phyloP scores from a whole-genome alignment of 139 green algal genomes.

The Auxenochlorella pyrenoidosa region DNA sequence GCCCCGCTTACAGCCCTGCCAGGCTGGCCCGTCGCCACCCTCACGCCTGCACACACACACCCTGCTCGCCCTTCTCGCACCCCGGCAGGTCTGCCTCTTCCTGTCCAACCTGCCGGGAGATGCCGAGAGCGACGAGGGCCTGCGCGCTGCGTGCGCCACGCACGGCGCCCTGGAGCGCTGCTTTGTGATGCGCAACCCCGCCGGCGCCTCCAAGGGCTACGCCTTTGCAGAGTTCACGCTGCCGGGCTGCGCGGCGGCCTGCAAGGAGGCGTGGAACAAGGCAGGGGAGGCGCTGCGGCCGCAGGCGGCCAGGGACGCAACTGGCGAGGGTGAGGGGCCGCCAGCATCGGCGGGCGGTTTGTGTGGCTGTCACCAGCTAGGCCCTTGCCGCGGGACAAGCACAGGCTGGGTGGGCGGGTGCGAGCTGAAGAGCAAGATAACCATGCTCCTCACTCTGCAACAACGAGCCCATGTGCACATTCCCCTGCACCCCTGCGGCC shows the following conservation, averaged over 20 bases:
- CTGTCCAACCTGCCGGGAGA: constrained; percentile 63
- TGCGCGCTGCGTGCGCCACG: constrained; percentile 45
- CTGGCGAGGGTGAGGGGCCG: not conserved
- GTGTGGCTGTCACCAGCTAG: too few relatives aligned
- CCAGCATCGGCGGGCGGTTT: too few relatives aligned
- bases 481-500: not conserved
- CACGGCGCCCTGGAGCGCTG: constrained; percentile 61
- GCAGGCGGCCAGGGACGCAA: not conserved
- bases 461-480: not conserved
- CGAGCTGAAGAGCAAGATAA: too few relatives aligned
- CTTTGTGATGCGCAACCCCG: constrained; percentile 60
- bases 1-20: too few relatives aligned
- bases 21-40: not conserved
- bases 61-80: not conserved
- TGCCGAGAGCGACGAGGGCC: constrained; percentile 38
- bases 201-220: constrained; percentile 63
- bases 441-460: too few relatives aligned
- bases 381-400: too few relatives aligned
- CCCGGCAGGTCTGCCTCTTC: constrained; percentile 56
- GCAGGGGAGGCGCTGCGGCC: not conserved
- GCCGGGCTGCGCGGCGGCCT: constrained; percentile 42
- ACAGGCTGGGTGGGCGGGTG: too few relatives aligned
- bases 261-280: constrained; percentile 57
- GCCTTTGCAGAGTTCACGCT: constrained; percentile 70
- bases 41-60: not conserved